Evolutionary conservation across 2,329 filamentous ascomycete genomes (phyloP).

Genomic region (Monosporascus sp.): DNA sequence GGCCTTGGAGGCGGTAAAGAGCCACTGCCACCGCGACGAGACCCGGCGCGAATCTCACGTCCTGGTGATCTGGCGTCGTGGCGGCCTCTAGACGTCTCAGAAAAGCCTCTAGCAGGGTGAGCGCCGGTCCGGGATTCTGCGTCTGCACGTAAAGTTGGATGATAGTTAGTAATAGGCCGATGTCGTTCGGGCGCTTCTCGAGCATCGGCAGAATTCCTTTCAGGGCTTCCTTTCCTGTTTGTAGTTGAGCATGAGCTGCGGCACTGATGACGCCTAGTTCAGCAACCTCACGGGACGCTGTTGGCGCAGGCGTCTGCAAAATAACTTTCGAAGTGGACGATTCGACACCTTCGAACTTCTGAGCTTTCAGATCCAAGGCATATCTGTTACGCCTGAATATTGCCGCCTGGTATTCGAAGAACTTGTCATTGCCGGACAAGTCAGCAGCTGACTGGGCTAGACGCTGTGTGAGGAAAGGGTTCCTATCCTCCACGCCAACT

Average conservation of each 20-base stretch:
- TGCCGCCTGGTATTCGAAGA: slow-evolving; percentile 67
- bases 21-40: slow-evolving; percentile 75
- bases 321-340: slow-evolving; percentile 40
- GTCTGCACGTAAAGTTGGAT: slow-evolving; percentile 74
- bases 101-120: slow-evolving; percentile 70
- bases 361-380: slow-evolving; percentile 58
- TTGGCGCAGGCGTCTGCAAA: slow-evolving; percentile 20
- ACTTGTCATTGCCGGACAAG: slow-evolving; percentile 52
- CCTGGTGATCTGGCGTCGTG: slow-evolving; percentile 49
- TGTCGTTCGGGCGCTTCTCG: slow-evolving; percentile 69
- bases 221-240: slow-evolving; percentile 61
- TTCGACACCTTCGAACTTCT: slow-evolving; percentile 61
- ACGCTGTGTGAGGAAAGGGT: slow-evolving; percentile 65
- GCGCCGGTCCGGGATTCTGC: slow-evolving; percentile 67
- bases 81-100: slow-evolving; percentile 65
- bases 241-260: slow-evolving; percentile 64
- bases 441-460: slow-evolving; percentile 50
- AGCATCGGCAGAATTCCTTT: slow-evolving; percentile 65
- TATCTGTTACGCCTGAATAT: slow-evolving; percentile 59
- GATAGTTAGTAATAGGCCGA: slow-evolving; percentile 74
- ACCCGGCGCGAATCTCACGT: slow-evolving; percentile 77
- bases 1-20: slow-evolving; percentile 71
- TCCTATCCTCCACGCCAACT: slow-evolving; percentile 39
- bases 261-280: slow-evolving; percentile 53
- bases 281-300: slow-evolving; percentile 29